Conservation (phyloP, 345 rosid species). For the Ricinus communis region DNA sequence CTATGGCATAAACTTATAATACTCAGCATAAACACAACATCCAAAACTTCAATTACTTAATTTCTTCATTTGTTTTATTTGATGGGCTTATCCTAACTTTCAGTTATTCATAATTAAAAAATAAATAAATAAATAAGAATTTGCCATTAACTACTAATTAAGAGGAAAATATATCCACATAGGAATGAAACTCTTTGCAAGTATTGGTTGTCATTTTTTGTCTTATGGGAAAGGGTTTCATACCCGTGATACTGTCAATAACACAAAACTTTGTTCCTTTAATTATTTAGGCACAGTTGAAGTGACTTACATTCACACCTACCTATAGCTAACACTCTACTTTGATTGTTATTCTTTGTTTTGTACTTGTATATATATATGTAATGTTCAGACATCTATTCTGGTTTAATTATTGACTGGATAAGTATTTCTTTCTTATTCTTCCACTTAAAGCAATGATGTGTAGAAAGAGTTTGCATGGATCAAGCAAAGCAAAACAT, state of each 20-base stretch:
- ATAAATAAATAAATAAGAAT: not conserved
- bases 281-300: not conserved
- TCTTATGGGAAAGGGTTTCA: conserved; percentile 20
- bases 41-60: not conserved
- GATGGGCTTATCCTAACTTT: not conserved
- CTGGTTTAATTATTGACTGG: too few relatives aligned
- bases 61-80: not conserved
- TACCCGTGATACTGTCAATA: conserved; percentile 21
- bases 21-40: too few relatives aligned
- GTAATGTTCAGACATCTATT: too few relatives aligned
- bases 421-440: too few relatives aligned
- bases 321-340: too few relatives aligned
- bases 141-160: not conserved
- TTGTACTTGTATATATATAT: too few relatives aligned
- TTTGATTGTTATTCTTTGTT: too few relatives aligned
- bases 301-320: not conserved
- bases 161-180: not conserved
- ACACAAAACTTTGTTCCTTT: not conserved
- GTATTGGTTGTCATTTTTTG: conserved; percentile 15
- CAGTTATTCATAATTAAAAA: conserved; percentile 5
- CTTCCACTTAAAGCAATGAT: too few relatives aligned
- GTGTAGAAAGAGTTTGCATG: too few relatives aligned
- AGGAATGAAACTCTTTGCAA: not conserved
- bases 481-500: too few relatives aligned
- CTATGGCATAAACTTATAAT: not conserved